Evolutionary conservation across 805 yeast genomes (phyloP).

Genomic region (Ogataea sp.): DNA sequence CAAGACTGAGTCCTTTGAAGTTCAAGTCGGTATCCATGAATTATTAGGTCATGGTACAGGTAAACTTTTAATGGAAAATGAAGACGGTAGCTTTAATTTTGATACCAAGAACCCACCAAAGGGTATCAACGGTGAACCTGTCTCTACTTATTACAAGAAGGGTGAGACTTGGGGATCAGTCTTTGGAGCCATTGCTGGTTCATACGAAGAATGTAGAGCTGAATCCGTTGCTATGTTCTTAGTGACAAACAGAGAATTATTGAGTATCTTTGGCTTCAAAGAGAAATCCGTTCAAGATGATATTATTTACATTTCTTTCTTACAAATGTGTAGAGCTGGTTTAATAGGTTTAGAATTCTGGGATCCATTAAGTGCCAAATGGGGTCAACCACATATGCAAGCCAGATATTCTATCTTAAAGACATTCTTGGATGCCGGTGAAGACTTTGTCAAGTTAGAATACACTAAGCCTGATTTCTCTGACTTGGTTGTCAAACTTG

Average conservation of each 20-base stretch:
- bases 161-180: constrained; percentile 90
- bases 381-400: constrained; percentile 97
- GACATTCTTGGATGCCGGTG: constrained; percentile 58
- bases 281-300: constrained; percentile 51
- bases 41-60: constrained; percentile 90
- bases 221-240: constrained; percentile 82
- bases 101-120: constrained; percentile 55
- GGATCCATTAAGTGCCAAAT: constrained; percentile 73
- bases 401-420: constrained; percentile 83
- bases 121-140: constrained; percentile 53
- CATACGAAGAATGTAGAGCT: constrained; percentile 91
- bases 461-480: constrained; percentile 39
- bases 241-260: constrained; percentile 56
- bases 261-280: constrained; percentile 65
- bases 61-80: constrained; percentile 54
- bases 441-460: constrained; percentile 47
- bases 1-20: constrained; percentile 80
- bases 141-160: constrained; percentile 60
- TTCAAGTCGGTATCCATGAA: constrained; percentile 91
- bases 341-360: constrained; percentile 74
- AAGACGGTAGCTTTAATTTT: constrained; percentile 63
- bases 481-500: constrained; percentile 55
- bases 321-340: constrained; percentile 87
- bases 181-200: constrained; percentile 76
- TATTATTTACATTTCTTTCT: constrained; percentile 57